Percentiles rank a stretch among this genome's conserved stretches.
phyloP scores from a whole-genome alignment of 495 filamentous ascomycete genomes.

The Neurospora sp. region DNA sequence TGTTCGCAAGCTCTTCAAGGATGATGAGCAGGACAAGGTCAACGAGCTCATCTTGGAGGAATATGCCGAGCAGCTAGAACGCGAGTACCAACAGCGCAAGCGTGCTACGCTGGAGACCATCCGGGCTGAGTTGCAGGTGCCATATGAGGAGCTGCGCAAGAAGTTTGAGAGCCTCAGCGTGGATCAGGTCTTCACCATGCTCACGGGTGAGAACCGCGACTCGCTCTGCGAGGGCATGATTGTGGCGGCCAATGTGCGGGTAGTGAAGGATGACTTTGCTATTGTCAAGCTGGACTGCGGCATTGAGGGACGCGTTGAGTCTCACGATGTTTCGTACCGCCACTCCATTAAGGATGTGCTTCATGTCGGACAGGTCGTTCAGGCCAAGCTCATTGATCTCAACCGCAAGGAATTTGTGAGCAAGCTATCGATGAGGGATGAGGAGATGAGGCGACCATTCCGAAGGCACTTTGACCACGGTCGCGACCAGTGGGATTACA shows the following conservation, averaged over 20 bases:
- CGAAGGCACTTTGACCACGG: constrained; percentile 55
- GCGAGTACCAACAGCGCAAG: constrained; percentile 85
- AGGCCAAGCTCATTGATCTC: constrained; percentile 75
- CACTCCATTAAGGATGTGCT: constrained; percentile 48
- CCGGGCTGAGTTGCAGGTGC: constrained; percentile 79
- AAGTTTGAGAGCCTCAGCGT: constrained; percentile 58
- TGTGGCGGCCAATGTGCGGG: constrained; percentile 75
- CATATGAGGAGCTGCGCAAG: constrained; percentile 88
- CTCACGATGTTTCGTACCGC: constrained; percentile 59
- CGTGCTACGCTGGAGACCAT: constrained; percentile 95
- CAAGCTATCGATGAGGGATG: constrained; percentile 74
- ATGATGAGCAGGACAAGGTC: constrained; percentile 85
- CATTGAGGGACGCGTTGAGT: constrained; percentile 75
- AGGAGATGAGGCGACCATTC: constrained; percentile 61
- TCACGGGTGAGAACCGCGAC: constrained; percentile 84
- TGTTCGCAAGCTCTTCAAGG: constrained; percentile 82
- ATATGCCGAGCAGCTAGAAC: constrained; percentile 91
- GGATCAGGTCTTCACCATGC: constrained; percentile 92
- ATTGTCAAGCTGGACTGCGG: constrained; percentile 91
- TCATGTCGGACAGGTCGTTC: constrained; percentile 66
- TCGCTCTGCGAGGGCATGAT: constrained; percentile 82
- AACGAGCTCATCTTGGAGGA: constrained; percentile 94
- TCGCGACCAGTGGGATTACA: constrained; percentile 75
- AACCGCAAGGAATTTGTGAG: constrained; percentile 73
- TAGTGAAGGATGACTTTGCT: constrained; percentile 82